Evolutionary conservation across 768 basidiomycete species (phyloP), one percentile per base, ranked within the genome.

Genomic region (Lentinus tigrinus): DNA sequence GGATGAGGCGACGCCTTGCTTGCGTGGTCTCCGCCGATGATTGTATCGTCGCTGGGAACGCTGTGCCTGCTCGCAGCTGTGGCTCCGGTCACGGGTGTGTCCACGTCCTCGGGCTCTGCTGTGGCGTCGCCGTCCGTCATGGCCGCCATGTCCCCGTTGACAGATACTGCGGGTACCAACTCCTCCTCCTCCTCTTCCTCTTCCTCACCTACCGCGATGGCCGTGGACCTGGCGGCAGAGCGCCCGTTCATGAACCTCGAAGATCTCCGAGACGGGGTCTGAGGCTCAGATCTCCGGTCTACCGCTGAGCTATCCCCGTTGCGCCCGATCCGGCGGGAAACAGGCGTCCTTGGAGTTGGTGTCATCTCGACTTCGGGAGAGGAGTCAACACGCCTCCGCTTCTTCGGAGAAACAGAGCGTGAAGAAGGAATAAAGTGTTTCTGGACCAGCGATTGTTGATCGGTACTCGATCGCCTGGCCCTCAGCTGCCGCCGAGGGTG

Each of bases 11-110:
- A 58, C 2, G 57, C 52, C 57, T 66, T 66, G 50, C 40, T 67
- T 64, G 16, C 64, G 4, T 65, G 64, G 7, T 79, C 75, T 13
- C 67, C 60, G 16, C 72, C 76, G 46, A 76, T 75, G 40, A 85
- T 74, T 9, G 81, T 85, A 52, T 81, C 82, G 59, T 87, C 87
- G 64, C 80, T 85, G 28, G 81, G 81, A 56, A 77, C 74, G 61
- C 85, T 85, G 65, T 81, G 81, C 57, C 75, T 75, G 62, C 80
- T 81, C 48, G 81, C 54, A 16, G 34, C 55, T 13, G 55, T 77
- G 55, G 73, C 63, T 21, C 67, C 76, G 28, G 76, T 83, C 44
- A 79, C 68, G 1, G 83, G 81, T 28, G 83, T 85, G 28, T 74
- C 80, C 53, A 72, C 61, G 48, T 74, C 76, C 21, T 72, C 69